Base-by-base conservation (phyloP, 23 red algal genomes). In the Chondrus crispus region DNA sequence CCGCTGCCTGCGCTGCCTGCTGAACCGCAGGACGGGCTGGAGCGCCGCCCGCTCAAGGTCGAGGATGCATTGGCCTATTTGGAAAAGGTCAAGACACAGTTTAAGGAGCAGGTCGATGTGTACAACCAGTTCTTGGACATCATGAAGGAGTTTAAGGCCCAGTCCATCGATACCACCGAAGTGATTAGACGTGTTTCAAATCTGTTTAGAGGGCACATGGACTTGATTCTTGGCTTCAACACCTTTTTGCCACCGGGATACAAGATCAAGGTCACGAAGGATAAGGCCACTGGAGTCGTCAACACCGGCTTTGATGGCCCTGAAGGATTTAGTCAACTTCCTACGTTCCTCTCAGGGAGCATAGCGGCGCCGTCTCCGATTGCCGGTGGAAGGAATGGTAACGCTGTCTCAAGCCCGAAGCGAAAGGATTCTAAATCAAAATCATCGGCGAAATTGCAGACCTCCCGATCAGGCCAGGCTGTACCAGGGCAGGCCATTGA, bases 91-190 rank as follows among this genome's bases (percentile, higher is more conserved):
- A 99, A 99, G 78, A 79, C 82, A 3, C 97, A 96, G 87, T 99
- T 99, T 85, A 73, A 63, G 13, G 93, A 87, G 1, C 80, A 94
- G 30, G 85, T 95, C 37, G 77, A 44, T 39, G 94, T 99, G 3
- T 99, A 99, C 69, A 95, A 95, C 68, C 88, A 96, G 54, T 99
- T 99, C 73, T 60, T 99, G 44, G 97, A 99, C 85, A 99, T 99
- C 47, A 99, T 99, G 97, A 99, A 99, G 82, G 97, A 99, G 47
- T 99, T 99, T 60, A 99, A 99, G 94, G 90, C 97, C 30, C 94
- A 99, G 58, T 46, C 92, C 42, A 99, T 99, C 75, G 94, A 96
- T 82, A 99, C 97, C 8, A 90, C 63, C 10, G 85, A 90, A 64
- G 97, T 99, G 55, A 99, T 99, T 54, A 40, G 85, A 22, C 94